Evolutionary conservation across 1,284 basidiomycete species (phyloP).

Genomic region (Puccinia coronata): DNA sequence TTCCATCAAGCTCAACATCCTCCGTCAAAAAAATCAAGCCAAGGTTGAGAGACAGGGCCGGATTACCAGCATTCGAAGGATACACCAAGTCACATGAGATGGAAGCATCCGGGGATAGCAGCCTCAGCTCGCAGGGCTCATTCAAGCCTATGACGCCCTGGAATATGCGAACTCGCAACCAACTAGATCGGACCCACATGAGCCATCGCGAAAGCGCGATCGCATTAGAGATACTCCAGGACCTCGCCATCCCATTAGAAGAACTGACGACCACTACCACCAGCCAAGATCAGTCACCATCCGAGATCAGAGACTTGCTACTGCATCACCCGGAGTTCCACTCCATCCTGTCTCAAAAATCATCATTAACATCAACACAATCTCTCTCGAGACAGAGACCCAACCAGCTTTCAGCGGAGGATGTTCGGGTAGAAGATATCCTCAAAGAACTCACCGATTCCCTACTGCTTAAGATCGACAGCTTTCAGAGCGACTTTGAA

Average conservation of each 20-base stretch:
- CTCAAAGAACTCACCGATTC: slow-evolving; percentile 39
- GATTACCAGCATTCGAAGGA: slow-evolving; percentile 2
- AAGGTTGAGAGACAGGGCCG: slow-evolving; percentile 34
- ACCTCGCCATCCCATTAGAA: slow-evolving; percentile 35
- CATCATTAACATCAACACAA: not conserved
- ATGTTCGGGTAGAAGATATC: slow-evolving; percentile 32
- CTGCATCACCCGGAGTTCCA: slow-evolving; percentile 14
- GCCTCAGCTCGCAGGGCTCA: not conserved
- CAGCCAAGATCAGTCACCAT: not conserved
- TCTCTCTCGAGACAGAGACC: slow-evolving; percentile 22
- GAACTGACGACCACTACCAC: not conserved
- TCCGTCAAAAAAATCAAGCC: not conserved
- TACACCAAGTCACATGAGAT: not conserved
- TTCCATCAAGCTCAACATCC: not conserved
- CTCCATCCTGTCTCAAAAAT: slow-evolving; percentile 18
- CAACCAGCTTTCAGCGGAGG: slow-evolving; percentile 14
- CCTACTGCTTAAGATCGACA: slow-evolving; percentile 23
- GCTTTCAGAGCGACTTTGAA: slow-evolving; percentile 10
- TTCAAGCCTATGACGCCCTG: slow-evolving; percentile 33
- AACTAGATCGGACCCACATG: slow-evolving; percentile 29
- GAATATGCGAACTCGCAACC: slow-evolving; percentile 22
- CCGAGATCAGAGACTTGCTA: slow-evolving; percentile 13
- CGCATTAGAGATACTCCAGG: slow-evolving; percentile 29
- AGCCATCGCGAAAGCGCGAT: slow-evolving; percentile 33
- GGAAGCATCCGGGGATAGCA: too few relatives aligned